A percentile compares a stretch with the other conserved stretches of the same genome.
These are phyloP conservation scores for Pterocarpus macrocarpus DNA, from an alignment of 306 rosid genomes.

Conservation along the genomic window DNA sequence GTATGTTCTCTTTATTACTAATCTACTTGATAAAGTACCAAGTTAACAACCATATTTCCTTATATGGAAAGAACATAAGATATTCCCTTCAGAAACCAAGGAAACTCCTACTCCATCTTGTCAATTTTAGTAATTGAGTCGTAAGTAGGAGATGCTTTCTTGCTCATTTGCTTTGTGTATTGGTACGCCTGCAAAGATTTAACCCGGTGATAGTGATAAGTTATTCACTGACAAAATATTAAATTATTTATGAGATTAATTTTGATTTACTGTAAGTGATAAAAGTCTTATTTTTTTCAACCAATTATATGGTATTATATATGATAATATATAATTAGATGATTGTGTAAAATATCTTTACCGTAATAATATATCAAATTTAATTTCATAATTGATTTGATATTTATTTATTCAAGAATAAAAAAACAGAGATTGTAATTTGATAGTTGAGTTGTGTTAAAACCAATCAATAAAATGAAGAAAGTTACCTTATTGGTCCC, in stretches of 20 bases:
- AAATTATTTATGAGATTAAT: background rate
- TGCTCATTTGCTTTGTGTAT: constrained; percentile 21
- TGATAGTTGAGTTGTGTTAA: background rate
- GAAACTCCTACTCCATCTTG: constrained; percentile 33
- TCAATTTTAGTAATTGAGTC: background rate
- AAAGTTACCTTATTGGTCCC: constrained; percentile 77
- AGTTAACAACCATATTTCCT: background rate
- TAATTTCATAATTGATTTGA: too few species aligned
- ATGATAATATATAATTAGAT: too few species aligned
- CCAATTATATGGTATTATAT: too few species aligned
- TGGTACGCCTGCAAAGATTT: constrained; percentile 40
- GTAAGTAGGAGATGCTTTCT: background rate
- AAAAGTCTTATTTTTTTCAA: too few species aligned
- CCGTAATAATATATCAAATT: too few species aligned
- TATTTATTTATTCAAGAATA: too few species aligned
- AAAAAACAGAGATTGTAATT: background rate
- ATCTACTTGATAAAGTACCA: background rate
- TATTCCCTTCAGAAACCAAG: background rate
- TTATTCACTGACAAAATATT: background rate
- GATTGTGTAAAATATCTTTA: too few species aligned
- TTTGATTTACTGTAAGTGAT: too few species aligned
- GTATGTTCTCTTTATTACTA: too few species aligned
- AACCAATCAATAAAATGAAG: background rate
- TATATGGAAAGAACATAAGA: too few species aligned
- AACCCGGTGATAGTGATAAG: background rate